A percentile compares a stretch with the other conserved stretches of the same genome.
Evolutionary conservation across 345 rosid genomes (phyloP).

Genomic region (Salix arbutifolia): DNA sequence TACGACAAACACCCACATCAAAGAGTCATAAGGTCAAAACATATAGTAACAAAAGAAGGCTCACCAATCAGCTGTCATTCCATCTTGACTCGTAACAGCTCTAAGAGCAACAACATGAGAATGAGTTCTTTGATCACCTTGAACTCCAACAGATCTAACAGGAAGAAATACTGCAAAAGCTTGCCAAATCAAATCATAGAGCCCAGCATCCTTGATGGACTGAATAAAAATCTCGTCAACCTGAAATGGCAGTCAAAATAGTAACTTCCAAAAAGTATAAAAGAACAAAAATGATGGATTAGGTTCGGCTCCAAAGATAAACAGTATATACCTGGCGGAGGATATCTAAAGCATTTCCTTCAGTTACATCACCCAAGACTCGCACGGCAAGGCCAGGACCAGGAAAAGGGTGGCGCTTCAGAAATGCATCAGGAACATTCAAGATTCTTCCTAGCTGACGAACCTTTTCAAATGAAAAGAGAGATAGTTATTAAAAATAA

Average conservation of each 20-base stretch:
- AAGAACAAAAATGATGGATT: not conserved
- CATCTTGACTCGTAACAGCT: constrained; percentile 99
- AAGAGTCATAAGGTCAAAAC: not conserved
- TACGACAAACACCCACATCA: not conserved
- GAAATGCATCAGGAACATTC: constrained; percentile 73
- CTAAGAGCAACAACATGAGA: constrained; percentile 98
- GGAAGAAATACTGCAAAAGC: constrained; percentile 98
- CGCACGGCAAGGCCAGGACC: constrained; percentile 99
- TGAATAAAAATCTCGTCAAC: constrained; percentile 98
- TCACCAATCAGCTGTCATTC: constrained; percentile 99
- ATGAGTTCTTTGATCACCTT: constrained; percentile 99
- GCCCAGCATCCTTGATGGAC: constrained; percentile 92
- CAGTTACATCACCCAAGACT: constrained; percentile 87
- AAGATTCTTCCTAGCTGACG: constrained; percentile 84
- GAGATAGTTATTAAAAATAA: not conserved
- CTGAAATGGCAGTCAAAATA: constrained; percentile 28
- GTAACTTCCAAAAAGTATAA: not conserved
- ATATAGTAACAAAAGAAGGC: constrained; percentile 1
- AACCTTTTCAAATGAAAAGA: constrained; percentile 45
- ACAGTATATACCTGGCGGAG: constrained; percentile 64
- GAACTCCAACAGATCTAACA: constrained; percentile 92
- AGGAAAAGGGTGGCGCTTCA: constrained; percentile 96
- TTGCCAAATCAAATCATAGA: constrained; percentile 95
- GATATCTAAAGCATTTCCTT: constrained; percentile 82
- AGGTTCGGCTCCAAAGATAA: not conserved